phyloP scores from a whole-genome alignment of 2,329 filamentous ascomycete species.

The Pestalotiopsis sp. region DNA sequence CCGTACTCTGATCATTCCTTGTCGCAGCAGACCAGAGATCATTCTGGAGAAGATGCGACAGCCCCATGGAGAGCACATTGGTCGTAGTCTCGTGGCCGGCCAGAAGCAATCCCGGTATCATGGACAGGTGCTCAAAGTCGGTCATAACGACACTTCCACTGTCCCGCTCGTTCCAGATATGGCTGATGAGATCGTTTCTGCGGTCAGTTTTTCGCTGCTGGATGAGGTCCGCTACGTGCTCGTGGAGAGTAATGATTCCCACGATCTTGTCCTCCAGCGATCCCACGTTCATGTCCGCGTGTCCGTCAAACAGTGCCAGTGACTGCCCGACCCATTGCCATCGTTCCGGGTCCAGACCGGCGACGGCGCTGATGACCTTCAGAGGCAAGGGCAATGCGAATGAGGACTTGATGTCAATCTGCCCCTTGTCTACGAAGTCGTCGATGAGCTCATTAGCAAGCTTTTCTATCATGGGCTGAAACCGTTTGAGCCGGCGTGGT shows the following conservation, averaged over 20 bases:
- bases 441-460: neutral
- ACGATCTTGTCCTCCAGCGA: neutral
- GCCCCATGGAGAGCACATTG: neutral
- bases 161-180: neutral
- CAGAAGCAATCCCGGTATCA: neutral
- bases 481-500: neutral
- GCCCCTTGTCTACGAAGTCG: neutral
- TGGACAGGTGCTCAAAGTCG: neutral
- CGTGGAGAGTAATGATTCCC: neutral
- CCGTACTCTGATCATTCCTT: neutral
- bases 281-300: neutral
- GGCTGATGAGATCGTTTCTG: neutral
- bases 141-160: neutral
- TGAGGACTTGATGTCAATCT: neutral
- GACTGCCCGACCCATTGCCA: neutral
- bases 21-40: neutral
- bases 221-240: neutral
- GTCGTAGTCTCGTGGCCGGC: neutral
- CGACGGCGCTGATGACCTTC: neutral
- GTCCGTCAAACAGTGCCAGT: neutral
- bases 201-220: neutral
- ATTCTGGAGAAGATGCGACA: neutral
- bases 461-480: neutral
- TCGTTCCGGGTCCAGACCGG: neutral
- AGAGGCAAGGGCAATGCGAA: neutral